phyloP scores from a whole-genome alignment of 768 basidiomycete genomes.

The Agaricus subrufescens region DNA sequence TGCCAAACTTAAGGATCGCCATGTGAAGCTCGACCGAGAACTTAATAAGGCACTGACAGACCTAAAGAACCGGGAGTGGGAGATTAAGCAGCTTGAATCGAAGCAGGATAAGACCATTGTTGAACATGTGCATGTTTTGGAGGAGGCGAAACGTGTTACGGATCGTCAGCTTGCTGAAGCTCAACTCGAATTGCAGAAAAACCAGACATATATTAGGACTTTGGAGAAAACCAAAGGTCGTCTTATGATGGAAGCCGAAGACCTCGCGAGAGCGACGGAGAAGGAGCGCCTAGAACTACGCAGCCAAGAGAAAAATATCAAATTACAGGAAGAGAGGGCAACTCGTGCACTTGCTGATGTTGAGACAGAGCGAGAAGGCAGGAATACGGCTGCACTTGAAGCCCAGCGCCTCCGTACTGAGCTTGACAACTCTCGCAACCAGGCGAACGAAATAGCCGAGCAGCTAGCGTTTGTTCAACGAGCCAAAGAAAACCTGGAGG shows the following conservation, averaged over 20 bases:
- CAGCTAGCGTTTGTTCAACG: constrained; percentile 49
- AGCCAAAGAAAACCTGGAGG: constrained; percentile 63
- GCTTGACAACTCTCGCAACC: constrained; percentile 48
- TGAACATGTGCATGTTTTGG: constrained; percentile 94
- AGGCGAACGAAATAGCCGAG: constrained; percentile 51
- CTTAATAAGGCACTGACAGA: constrained; percentile 79
- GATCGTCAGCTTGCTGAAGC: constrained; percentile 87
- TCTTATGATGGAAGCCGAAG: constrained; percentile 77
- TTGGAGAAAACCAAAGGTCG: constrained; percentile 77
- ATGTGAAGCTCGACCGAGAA: constrained; percentile 71
- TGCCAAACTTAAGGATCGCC: constrained; percentile 59
- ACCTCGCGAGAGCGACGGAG: constrained; percentile 70
- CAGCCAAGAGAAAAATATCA: constrained; percentile 62
- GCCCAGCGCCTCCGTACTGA: constrained; percentile 58
- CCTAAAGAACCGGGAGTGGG: constrained; percentile 78
- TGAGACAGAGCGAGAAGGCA: constrained; percentile 63
- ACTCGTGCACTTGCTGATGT: constrained; percentile 50
- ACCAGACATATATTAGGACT: constrained; percentile 75
- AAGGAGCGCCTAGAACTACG: constrained; percentile 61
- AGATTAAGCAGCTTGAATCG: constrained; percentile 79
- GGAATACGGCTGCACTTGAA: constrained; percentile 62
- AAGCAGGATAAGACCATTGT: constrained; percentile 97
- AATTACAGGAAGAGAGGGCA: constrained; percentile 57
- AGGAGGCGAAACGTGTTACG: constrained; percentile 92
- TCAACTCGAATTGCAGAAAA: constrained; percentile 70